Conservation (phyloP, 169 alveolate species). For the Theileria sp. region DNA sequence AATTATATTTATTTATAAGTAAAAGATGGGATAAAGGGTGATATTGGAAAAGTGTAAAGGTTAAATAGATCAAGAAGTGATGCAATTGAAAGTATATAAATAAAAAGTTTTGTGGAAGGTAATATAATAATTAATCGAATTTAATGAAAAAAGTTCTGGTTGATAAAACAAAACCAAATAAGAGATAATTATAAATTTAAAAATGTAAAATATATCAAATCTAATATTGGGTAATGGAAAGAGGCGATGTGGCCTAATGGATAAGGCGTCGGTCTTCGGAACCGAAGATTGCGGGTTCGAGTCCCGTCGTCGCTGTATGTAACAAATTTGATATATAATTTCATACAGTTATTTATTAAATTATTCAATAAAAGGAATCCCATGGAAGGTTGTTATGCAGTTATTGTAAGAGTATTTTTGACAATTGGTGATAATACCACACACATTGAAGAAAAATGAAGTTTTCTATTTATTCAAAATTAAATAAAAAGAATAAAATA, state of each 20-base stretch:
- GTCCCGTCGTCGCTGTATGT: slow-evolving; percentile 89
- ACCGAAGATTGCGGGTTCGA: slow-evolving; percentile 97
- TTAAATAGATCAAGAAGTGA: slow-evolving; percentile 3
- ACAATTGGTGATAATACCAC: not conserved
- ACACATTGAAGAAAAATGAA: not conserved
- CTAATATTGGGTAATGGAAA: not conserved
- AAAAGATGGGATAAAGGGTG: not conserved
- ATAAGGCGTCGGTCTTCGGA: slow-evolving; percentile 97
- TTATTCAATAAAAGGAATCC: not conserved
- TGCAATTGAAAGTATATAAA: not conserved
- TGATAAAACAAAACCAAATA: not conserved
- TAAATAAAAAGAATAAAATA: not conserved
- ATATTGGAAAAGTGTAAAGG: not conserved
- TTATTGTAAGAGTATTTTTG: not conserved
- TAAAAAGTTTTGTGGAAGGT: not conserved
- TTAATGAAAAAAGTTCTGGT: not conserved
- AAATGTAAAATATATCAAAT: not conserved
- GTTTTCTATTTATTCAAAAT: too few relatives aligned
- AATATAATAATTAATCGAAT: not conserved
- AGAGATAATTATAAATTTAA: not conserved
- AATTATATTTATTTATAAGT: not conserved
- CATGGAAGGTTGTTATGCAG: not conserved
- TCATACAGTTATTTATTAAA: not conserved
- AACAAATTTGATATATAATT: not conserved
- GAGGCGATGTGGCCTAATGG: slow-evolving; percentile 96